phyloP scores from a whole-genome alignment of 2,329 filamentous ascomycete species.

The Xylariaceae sp. region DNA sequence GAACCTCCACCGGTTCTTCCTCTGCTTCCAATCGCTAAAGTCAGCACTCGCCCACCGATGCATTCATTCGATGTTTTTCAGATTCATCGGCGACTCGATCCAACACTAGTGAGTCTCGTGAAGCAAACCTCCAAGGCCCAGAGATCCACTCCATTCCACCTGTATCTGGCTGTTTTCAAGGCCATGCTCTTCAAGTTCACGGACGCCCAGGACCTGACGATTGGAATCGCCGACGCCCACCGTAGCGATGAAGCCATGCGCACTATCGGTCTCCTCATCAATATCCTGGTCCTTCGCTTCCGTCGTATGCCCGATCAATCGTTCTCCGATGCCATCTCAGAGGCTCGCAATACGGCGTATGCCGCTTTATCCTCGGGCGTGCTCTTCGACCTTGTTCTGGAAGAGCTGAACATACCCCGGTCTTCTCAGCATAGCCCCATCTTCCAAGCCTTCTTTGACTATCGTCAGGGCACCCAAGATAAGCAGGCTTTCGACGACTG shows the following conservation, averaged over 20 bases:
- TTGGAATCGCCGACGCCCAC: slow-evolving; percentile 41
- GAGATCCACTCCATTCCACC: slow-evolving; percentile 36
- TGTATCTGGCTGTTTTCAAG: slow-evolving; percentile 35
- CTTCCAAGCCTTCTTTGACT: slow-evolving; percentile 42
- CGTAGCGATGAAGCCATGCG: slow-evolving; percentile 22
- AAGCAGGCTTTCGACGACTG: slow-evolving; percentile 6
- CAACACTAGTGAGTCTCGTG: slow-evolving; percentile 15
- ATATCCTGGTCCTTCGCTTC: slow-evolving; percentile 43
- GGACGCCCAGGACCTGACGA: slow-evolving; percentile 30
- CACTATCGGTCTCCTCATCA: slow-evolving; percentile 43
- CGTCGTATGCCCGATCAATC: slow-evolving; percentile 6
- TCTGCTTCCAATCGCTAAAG: slow-evolving; percentile 27
- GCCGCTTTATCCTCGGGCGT: slow-evolving; percentile 39
- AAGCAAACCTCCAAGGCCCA: slow-evolving; percentile 15
- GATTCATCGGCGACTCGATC: slow-evolving; percentile 12
- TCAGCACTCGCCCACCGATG: slow-evolving; percentile 14
- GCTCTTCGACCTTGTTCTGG: slow-evolving; percentile 45
- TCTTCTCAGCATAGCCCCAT: slow-evolving; percentile 37
- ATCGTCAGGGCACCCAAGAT: background rate
- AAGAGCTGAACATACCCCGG: slow-evolving; percentile 36
- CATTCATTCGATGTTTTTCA: slow-evolving; percentile 15
- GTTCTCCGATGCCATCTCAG: slow-evolving; percentile 4
- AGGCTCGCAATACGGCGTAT: slow-evolving; percentile 21
- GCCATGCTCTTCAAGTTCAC: slow-evolving; percentile 27
- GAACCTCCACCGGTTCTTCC: slow-evolving; percentile 26